phyloP scores from a whole-genome alignment of 73 alveolate genomes.

The Effrenium voratum region DNA sequence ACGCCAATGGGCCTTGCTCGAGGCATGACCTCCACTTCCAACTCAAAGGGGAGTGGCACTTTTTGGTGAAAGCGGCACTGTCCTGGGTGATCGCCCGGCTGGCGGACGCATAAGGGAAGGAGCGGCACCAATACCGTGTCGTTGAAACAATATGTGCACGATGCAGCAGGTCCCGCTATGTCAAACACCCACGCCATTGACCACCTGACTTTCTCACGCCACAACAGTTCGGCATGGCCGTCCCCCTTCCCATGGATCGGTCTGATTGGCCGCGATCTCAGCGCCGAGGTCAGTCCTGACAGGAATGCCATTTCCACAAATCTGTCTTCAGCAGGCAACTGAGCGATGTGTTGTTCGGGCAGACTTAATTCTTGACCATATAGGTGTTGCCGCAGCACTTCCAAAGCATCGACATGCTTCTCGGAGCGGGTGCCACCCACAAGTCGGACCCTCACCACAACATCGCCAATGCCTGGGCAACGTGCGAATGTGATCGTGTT shows the following conservation, averaged over 20 bases:
- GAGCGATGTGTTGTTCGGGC: neutral
- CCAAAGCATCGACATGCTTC: neutral
- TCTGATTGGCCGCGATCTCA: conserved; percentile 18
- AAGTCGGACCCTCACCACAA: conserved; percentile 11
- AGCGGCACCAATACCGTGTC: neutral
- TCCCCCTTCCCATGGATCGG: conserved; percentile 8
- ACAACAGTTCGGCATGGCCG: conserved; percentile 1
- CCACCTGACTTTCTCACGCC: conserved; percentile 10
- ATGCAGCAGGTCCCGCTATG: conserved; percentile 16
- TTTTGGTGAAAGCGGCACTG: neutral
- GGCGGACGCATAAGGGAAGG: conserved; percentile 11
- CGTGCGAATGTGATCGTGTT: conserved; percentile 1
- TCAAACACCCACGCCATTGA: conserved; percentile 11
- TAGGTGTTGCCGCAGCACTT: neutral
- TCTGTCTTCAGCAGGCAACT: conserved; percentile 22
- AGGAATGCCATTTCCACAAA: conserved; percentile 14
- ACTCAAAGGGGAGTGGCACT: neutral
- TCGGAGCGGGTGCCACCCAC: neutral
- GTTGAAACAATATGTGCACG: conserved; percentile 4
- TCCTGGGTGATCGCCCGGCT: conserved; percentile 10
- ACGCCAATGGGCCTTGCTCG: conserved; percentile 6
- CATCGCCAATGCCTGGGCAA: conserved; percentile 6
- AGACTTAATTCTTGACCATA: neutral
- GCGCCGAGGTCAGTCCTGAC: neutral
- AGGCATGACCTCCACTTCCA: conserved; percentile 24